These are phyloP conservation scores for Aspergillus mulundensis DNA, from an alignment of 495 filamentous ascomycete genomes.

Conservation along the genomic window DNA sequence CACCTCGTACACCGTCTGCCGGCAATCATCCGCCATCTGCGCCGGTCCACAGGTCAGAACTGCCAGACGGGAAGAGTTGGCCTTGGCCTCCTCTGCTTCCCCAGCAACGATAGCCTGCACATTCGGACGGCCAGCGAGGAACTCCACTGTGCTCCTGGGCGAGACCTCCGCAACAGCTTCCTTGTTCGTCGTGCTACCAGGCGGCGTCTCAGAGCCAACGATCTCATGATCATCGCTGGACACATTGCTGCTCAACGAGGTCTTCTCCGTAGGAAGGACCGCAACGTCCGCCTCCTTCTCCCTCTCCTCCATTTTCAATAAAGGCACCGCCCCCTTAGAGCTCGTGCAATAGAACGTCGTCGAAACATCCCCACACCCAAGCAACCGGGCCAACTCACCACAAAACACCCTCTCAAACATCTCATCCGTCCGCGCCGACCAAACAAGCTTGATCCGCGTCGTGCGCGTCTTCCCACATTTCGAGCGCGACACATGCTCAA, in stretches of 20 bases:
- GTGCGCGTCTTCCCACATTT: constrained; percentile 12
- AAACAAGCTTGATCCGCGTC: constrained; percentile 21
- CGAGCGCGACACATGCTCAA: constrained; percentile 17
- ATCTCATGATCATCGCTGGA: not conserved
- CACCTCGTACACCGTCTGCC: constrained; percentile 23
- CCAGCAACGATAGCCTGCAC: constrained; percentile 9
- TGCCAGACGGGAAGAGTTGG: constrained; percentile 21
- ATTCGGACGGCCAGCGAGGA: not conserved
- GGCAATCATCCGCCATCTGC: constrained; percentile 35
- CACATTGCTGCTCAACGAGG: not conserved
- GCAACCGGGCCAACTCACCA: constrained; percentile 9
- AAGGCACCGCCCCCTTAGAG: not conserved
- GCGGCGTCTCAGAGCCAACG: not conserved
- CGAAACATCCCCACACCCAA: not conserved
- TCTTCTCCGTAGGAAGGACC: not conserved
- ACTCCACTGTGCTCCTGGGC: not conserved
- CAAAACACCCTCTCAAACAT: constrained; percentile 18
- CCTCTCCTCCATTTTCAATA: not conserved
- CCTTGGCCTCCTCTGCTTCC: constrained; percentile 14
- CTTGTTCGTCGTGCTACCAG: not conserved
- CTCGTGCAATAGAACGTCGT: not conserved
- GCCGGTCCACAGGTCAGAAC: constrained; percentile 40
- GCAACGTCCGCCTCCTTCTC: not conserved
- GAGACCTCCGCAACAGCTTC: not conserved
- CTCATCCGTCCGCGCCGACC: constrained; percentile 21